Evolutionary conservation across 2,329 filamentous ascomycete genomes (phyloP), one percentile per base, ranked within the genome.

Genomic region (Neopestalotiopsis rosae): DNA sequence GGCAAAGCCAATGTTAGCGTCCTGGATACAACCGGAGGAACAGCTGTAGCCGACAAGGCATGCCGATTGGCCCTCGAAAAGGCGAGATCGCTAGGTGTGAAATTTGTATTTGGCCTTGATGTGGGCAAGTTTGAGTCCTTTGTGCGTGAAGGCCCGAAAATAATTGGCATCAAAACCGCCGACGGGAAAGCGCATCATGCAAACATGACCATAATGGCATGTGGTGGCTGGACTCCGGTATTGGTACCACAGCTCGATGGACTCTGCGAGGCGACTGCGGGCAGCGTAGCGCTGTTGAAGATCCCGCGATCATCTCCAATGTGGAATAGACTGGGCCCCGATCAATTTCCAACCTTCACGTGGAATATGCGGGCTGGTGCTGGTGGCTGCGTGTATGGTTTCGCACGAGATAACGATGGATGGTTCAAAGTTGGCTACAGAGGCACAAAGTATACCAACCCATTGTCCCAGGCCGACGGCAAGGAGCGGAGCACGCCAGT

Each of bases 391-490:
- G 75, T 87, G 0, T 86, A 87, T 71, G 85, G 85, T 13, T 86
- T 88, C 61, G 80, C 86, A 0, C 72, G 80, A 0, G 80, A 82
- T 24, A 76, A 81, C 5, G 71, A 82, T 3, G 82, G 85, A 0
- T 72, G 80, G 17, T 72, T 87, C 67, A 86, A 87, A 72, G 79
- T 85, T 68, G 86, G 83, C 1, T 89, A 83, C 68, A 80, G 86
- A 1, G 85, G 83, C 1, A 85, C 80, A 0, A 88, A 88, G 73
- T 86, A 80, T 71, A 85, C 84, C 1, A 85, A 87, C 69, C 80
- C 84, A 62, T 80, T 81, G 3, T 49, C 62, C 28, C 28, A 49
- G 2, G 6, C 10, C 6, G 62, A 52, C 13, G 40, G 40, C n/a
- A 70, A 69, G 0, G 77, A 79, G 38, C 75, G 82, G 12, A 85